Evolutionary conservation across 257 asterid genomes (phyloP).

Genomic region (Galeopsis tetrahit): DNA sequence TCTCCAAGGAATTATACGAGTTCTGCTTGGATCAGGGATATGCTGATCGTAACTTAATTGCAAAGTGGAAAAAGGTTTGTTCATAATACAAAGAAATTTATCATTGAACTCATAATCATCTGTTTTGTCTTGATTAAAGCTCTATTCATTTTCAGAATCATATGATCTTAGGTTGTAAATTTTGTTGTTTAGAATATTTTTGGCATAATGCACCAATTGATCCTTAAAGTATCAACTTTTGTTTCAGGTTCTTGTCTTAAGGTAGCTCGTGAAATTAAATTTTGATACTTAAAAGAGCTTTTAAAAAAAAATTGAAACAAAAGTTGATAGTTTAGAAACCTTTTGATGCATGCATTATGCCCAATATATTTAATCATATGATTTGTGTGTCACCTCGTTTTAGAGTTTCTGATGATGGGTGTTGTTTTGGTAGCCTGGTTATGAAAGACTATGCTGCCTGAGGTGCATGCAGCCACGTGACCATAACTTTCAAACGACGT

Average conservation of each 20-base stretch:
- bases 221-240: no score
- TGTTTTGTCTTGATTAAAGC: background rate
- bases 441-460: constrained; percentile 89
- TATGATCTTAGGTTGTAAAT: background rate
- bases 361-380: no score
- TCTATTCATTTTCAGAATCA: background rate
- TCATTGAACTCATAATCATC: background rate
- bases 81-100: background rate
- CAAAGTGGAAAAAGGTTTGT: constrained; percentile 89
- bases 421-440: constrained; percentile 77
- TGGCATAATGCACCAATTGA: no score
- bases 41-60: constrained; percentile 86
- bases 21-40: constrained; percentile 95
- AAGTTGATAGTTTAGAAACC: no score
- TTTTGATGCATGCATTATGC: no score
- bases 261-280: no score
- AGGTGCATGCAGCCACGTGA: constrained; percentile 94
- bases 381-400: no score
- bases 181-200: background rate
- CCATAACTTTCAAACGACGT: constrained; percentile 86
- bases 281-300: no score
- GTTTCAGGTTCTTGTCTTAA: no score
- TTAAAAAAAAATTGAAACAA: no score
- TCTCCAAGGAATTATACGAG: constrained; percentile 82
- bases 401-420: constrained; percentile 16